Base-by-base conservation (phyloP, 2,329 filamentous ascomycete species). In the Talaromyces sp. region DNA sequence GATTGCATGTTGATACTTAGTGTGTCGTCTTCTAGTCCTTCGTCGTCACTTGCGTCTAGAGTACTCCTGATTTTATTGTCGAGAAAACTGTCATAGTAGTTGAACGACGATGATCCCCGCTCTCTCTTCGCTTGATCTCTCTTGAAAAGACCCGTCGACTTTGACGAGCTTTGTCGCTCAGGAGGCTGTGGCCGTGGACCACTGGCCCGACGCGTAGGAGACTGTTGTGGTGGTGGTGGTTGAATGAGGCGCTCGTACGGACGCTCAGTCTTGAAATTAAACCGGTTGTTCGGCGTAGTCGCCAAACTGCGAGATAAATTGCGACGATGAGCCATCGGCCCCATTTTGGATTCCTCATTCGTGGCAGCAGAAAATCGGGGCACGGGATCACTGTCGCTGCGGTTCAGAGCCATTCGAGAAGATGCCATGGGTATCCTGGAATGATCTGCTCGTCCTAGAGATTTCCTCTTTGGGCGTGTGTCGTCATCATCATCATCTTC, bases 211-310 rank as follows among this genome's bases (percentile, higher is more conserved):
- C 73, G 71, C 26, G 73, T 75, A 24, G 74, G 74, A 32, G 74
- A 75, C 17, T 70, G 64, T 21, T 70, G 64, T 21, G 24, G n/a
- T n/a, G 70, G 64, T 21, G 24, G n/a, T n/a, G 70, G 64, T 54
- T 76, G 73, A 27, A 63, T 61, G 14, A 75, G 64, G 50, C 73
- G 69, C 46, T 76, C 74, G 19, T 75, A 68, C 11, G 75, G 70
- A 32, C 73, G 74, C n/a, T 73, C 73, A 55, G 75, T 75, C 8
- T 73, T 73, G 4, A 73, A 74, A 54, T 74, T 76, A 57, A 76
- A 76, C 38, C 74, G 69, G 32, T 71, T 75, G 58, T 72, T 70
- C 9, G 74, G 73, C 1, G 73, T 76, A 35, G 67, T 66, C 6
- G 69, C 72, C 62, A 70, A 69, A 57, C 65, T 75, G 38, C 68